Conservation (phyloP, 129 eudicot species). For the Helianthus tuberosus region DNA sequence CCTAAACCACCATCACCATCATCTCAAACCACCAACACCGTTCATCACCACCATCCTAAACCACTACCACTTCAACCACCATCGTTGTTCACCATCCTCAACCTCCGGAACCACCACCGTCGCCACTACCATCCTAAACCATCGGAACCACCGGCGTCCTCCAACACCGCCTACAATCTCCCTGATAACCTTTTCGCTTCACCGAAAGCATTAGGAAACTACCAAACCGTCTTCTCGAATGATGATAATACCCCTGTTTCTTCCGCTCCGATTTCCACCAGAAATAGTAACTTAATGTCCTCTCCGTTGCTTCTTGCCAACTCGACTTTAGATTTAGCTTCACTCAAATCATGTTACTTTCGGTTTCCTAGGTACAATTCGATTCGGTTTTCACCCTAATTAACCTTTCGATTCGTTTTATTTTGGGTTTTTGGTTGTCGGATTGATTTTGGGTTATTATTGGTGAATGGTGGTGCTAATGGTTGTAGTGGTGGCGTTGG, state of each 20-base stretch:
- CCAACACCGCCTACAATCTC: constrained; percentile 52
- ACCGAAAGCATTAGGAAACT: constrained; percentile 54
- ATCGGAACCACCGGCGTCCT: too few species aligned
- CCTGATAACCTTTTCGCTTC: constrained; percentile 86
- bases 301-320: constrained; percentile 56
- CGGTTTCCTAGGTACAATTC: constrained; percentile 62
- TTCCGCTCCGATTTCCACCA: constrained; percentile 23
- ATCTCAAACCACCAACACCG: too few species aligned
- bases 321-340: constrained; percentile 72
- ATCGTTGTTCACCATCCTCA: too few species aligned
- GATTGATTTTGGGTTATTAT: too few species aligned
- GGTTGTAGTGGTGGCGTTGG: too few species aligned
- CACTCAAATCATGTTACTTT: constrained; percentile 76
- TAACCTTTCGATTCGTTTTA: neutral
- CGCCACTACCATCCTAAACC: too few species aligned
- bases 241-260: constrained; percentile 12
- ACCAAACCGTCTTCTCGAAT: constrained; percentile 42
- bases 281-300: constrained; percentile 37
- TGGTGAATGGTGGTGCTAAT: too few species aligned
- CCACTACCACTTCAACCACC: too few species aligned
- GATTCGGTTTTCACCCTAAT: neutral
- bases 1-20: too few species aligned
- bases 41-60: too few species aligned
- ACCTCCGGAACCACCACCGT: too few species aligned
- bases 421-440: too few species aligned